Evolutionary conservation across 2,329 filamentous ascomycete species (phyloP), one percentile per base, ranked within the genome.

Genomic region (Dactylellina drechsleri): DNA sequence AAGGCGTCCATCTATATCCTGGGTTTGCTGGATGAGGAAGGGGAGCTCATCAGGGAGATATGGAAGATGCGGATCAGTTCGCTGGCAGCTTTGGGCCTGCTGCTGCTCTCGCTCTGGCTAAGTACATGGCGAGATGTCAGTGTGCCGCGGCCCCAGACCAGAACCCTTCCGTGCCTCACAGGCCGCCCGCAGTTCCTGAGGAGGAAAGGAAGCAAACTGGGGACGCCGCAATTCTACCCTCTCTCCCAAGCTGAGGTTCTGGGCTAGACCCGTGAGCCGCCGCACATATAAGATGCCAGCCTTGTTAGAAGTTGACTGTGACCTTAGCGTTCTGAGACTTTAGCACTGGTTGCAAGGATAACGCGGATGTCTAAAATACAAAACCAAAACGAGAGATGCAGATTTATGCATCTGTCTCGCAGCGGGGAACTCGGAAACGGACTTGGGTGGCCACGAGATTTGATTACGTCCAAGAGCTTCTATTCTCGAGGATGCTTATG

Each of bases 351-450:
- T 31, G 23, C 71, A 64, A 54, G 71, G 71, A 52, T 65, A 59
- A 13, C 50, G 53, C 64, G 71, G 61, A 52, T 59, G 58, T 36
- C 58, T 65, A 50, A 58, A 64, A 75, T 59, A 67, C 36, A 52
- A 52, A 52, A 20, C n/a, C 16, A 52, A 23, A 12, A 20, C 3
- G 15, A 50, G 16, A 57, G 31, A 68, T 75, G 71, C 64, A 68
- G 26, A 36, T 50, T 59, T 45, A 75, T 75, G 71, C 71, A 75
- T 15, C 43, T 59, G 18, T 73, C 47, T 52, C 70, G 71, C 71
- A 75, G 71, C 71, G 71, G 71, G 71, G 71, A 75, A 75, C 64
- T 68, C 71, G 71, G 71, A 65, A 75, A 47, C 59, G 16, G 64
- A 50, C 64, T 57, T 60, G 41, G 59, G 40, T 68, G 58, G 64